These are phyloP conservation scores for Cystobasidium pallidum DNA, from an alignment of 1,284 basidiomycete genomes.

Conservation along the genomic window DNA sequence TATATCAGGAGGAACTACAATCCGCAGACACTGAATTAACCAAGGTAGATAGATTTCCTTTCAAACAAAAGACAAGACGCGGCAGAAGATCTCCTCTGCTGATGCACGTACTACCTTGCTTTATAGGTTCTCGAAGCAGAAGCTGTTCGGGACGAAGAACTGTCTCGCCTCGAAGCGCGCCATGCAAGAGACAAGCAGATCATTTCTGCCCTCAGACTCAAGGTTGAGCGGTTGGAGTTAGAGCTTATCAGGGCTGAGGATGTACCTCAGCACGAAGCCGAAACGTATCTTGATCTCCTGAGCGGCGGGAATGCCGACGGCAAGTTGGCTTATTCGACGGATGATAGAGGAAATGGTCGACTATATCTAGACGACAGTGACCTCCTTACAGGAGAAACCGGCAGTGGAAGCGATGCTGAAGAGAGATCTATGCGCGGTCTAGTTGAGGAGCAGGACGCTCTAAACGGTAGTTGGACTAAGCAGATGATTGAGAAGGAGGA, in stretches of 20 bases:
- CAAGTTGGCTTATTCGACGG: background rate
- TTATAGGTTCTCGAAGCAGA: constrained; percentile 33
- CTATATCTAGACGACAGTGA: background rate
- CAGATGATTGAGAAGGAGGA: constrained; percentile 24
- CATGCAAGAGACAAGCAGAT: constrained; percentile 38
- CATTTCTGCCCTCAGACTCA: constrained; percentile 31
- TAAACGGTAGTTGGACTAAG: constrained; percentile 26
- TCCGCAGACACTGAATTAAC: constrained; percentile 20
- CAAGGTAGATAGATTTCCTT: constrained; percentile 10
- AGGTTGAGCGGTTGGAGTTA: constrained; percentile 20
- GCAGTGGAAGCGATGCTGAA: constrained; percentile 17
- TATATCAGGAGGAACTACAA: constrained; percentile 28
- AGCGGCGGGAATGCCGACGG: background rate
- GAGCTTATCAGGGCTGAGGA: constrained; percentile 33
- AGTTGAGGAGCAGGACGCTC: constrained; percentile 25
- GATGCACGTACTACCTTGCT: no score
- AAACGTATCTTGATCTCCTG: constrained; percentile 34
- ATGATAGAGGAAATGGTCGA: background rate
- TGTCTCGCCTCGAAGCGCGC: constrained; percentile 33
- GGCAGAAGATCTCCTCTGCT: no score
- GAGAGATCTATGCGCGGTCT: constrained; percentile 33
- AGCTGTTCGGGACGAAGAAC: constrained; percentile 34
- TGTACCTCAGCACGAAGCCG: constrained; percentile 39
- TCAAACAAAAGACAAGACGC: background rate
- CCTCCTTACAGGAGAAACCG: background rate